Evolutionary conservation across 2,329 filamentous ascomycete genomes (phyloP), one percentile per base, ranked within the genome.

Genomic region (Periconia digitata): DNA sequence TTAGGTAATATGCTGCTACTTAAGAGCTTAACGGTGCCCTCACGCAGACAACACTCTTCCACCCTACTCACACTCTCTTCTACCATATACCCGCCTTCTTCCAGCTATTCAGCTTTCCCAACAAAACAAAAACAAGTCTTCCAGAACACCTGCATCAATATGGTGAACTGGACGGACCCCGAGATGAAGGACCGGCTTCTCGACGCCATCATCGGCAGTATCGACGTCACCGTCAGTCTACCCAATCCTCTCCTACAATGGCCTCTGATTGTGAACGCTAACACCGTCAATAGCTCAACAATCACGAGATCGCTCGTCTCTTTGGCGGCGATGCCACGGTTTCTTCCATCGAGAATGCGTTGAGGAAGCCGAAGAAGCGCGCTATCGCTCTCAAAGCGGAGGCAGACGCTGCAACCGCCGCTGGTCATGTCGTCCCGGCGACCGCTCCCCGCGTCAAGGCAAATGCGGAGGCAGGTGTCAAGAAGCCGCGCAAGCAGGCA

Each of bases 281-380:
- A 20, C 7, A 20, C 38, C 47, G 56, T 24, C 56, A n/a, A 21
- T 21, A 41, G 78, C 66, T 78, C 18, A 72, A 80, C 47, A 72
- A 74, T 55, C 59, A 56, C 2, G 61, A 66, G 3, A 72, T 79
- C 20, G 78, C 78, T 0, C 55, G 60, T 2, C 61, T 76, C 43
- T 81, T 75, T 53, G 76, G 75, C 1, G 55, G 69, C 7, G 74
- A 71, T 0, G 74, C 75, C 1, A 79, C 74, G 0, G 78, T 78
- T 62, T 68, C 79, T 50, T 65, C 77, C 0, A 71, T 81, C 20
- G 74, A 80, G 50, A 69, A 70, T 37, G 72, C 70, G 2, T 72
- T 81, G 29, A 74, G 76, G 37, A 70, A 67, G 39, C 73, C 72
- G 50, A 78, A 77, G 40, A 72, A 72, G 40, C 41, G 64, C 1